Evolutionary conservation across 306 rosid genomes (phyloP).

Genomic region (Casuarina equisetifolia): DNA sequence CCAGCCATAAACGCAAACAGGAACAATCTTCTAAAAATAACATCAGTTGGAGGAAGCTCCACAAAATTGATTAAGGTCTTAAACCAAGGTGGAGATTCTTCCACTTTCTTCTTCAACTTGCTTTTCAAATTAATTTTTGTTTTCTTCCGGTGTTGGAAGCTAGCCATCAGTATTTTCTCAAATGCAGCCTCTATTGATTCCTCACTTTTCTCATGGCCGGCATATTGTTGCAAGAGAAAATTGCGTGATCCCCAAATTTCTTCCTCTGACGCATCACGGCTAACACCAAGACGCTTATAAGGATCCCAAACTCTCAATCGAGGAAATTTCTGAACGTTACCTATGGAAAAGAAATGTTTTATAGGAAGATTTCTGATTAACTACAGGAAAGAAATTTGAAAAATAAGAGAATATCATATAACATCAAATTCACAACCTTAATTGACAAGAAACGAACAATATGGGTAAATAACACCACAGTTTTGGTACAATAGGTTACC

Average conservation of each 20-base stretch:
- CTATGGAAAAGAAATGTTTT: constrained; percentile 28
- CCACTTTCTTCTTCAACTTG: constrained; percentile 91
- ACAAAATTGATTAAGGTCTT: constrained; percentile 73
- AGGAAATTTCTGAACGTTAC: constrained; percentile 74
- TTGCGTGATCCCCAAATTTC: constrained; percentile 95
- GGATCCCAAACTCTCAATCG: constrained; percentile 85
- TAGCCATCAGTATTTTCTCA: constrained; percentile 87
- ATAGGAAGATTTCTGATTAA: background rate
- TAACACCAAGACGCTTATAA: constrained; percentile 77
- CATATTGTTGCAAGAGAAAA: constrained; percentile 86
- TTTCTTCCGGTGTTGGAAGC: constrained; percentile 83
- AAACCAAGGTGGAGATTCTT: constrained; percentile 98
- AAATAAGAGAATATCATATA: background rate
- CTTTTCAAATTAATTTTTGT: constrained; percentile 92
- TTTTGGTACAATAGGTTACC: background rate
- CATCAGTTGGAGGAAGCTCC: constrained; percentile 84
- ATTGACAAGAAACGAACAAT: background rate
- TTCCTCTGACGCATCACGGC: constrained; percentile 85
- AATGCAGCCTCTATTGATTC: constrained; percentile 97
- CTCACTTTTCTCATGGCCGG: constrained; percentile 90
- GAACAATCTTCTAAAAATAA: constrained; percentile 82
- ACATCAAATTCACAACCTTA: background rate
- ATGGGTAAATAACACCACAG: background rate
- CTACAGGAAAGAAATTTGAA: background rate
- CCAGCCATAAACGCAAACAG: constrained; percentile 96